Conservation (phyloP, 306 rosid species). For the Delonix regia region DNA sequence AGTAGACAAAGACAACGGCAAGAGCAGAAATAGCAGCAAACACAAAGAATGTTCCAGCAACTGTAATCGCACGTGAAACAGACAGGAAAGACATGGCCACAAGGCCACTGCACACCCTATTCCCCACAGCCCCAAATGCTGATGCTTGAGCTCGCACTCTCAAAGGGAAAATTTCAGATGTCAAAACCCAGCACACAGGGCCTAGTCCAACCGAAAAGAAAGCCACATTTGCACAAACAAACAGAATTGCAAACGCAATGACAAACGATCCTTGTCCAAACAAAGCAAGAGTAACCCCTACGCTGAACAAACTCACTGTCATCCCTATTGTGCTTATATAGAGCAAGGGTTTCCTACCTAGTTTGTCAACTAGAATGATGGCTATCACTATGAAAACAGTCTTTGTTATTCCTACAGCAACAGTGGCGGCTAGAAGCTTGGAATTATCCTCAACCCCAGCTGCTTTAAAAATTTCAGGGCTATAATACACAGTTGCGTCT, state of each 20-base stretch:
- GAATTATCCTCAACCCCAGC: conserved; percentile 67
- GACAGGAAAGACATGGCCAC: conserved; percentile 89
- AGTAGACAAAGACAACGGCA: conserved; percentile 62
- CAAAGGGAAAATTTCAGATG: conserved; percentile 81
- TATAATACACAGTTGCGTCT: conserved; percentile 82
- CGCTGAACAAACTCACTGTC: conserved; percentile 66
- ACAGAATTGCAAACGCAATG: conserved; percentile 51
- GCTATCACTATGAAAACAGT: conserved; percentile 71
- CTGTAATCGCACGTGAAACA: conserved; percentile 60
- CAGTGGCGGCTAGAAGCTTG: conserved; percentile 75
- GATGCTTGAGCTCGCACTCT: conserved; percentile 75
- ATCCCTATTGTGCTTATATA: conserved; percentile 78
- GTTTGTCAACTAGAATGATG: conserved; percentile 61
- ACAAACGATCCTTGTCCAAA: conserved; percentile 56
- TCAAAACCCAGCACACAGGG: conserved; percentile 84
- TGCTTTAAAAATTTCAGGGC: conserved; percentile 69
- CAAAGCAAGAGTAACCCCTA: conserved; percentile 53
- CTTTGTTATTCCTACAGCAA: conserved; percentile 76
- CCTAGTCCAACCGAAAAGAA: conserved; percentile 88
- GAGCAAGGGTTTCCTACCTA: conserved; percentile 79
- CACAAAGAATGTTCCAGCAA: conserved; percentile 66
- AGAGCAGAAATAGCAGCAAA: conserved; percentile 66
- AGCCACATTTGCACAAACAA: conserved; percentile 85
- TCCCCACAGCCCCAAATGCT: conserved; percentile 71
- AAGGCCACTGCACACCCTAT: conserved; percentile 74